These are phyloP conservation scores for Mycena crocata DNA, from an alignment of 768 basidiomycete genomes.

Conservation along the genomic window DNA sequence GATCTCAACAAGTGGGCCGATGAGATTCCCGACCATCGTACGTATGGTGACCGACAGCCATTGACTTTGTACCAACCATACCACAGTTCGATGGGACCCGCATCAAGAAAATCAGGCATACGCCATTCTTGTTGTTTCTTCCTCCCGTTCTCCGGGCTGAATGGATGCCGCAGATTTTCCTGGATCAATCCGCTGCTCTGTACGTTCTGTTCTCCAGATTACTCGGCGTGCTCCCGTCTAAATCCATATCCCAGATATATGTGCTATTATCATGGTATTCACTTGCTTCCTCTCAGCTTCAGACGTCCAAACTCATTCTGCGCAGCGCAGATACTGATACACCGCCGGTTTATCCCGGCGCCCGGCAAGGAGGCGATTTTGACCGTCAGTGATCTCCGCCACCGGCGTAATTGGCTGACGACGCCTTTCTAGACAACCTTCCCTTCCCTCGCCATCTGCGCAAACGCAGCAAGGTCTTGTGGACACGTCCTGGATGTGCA, in stretches of 20 bases:
- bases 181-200: slow-evolving; percentile 24
- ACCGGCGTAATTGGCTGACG: not conserved
- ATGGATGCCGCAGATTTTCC: slow-evolving; percentile 2
- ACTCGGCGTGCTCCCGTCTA: not conserved
- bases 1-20: slow-evolving; percentile 25
- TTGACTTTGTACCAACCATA: not conserved
- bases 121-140: not conserved
- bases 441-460: slow-evolving; percentile 16
- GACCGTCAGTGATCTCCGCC: not conserved
- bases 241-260: slow-evolving; percentile 3
- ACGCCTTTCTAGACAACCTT: slow-evolving; percentile 55
- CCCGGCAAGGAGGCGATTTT: not conserved
- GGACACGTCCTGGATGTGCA: slow-evolving; percentile 58
- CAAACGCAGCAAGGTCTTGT: slow-evolving; percentile 57
- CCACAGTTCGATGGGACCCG: slow-evolving; percentile 24
- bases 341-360: slow-evolving; percentile 22
- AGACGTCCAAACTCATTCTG: not conserved
- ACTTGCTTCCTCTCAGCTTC: not conserved
- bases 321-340: slow-evolving; percentile 22
- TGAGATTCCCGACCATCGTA: slow-evolving; percentile 17
- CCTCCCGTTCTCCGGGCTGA: not conserved
- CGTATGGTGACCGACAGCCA: not conserved
- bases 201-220: not conserved
- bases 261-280: slow-evolving; percentile 25
- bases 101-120: slow-evolving; percentile 15